Conservation (phyloP, 176 grass and related monocot species). For the Ensete glaucum region DNA sequence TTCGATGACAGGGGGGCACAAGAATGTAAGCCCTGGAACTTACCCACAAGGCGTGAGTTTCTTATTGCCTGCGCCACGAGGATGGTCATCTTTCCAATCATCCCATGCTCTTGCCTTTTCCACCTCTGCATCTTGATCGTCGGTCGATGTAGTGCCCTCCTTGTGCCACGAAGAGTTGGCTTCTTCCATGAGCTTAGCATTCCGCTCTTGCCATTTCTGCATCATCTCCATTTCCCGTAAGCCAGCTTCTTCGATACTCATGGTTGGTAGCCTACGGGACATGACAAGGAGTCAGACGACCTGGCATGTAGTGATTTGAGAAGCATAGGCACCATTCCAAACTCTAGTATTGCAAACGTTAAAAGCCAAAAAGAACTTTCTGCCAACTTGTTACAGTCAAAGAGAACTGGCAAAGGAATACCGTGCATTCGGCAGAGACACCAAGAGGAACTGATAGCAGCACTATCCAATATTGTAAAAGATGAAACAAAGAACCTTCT, state of each 20-base stretch:
- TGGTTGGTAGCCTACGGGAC: constrained; percentile 55
- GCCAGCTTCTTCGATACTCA: constrained; percentile 96
- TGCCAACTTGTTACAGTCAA: no score
- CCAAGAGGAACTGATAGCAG: no score
- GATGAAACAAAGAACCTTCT: no score
- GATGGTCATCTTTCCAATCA: constrained; percentile 97
- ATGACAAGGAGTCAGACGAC: not conserved
- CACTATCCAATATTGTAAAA: no score
- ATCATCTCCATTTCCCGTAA: constrained; percentile 93
- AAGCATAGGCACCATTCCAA: no score
- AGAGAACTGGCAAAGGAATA: no score
- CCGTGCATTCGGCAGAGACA: no score
- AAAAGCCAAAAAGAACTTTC: no score
- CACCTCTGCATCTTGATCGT: constrained; percentile 69
- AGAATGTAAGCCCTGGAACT: no score
- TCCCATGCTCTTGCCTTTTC: constrained; percentile 78
- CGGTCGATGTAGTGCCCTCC: constrained; percentile 32
- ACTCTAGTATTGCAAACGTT: no score
- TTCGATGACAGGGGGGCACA: no score
- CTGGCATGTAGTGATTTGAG: no score
- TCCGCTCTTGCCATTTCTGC: constrained; percentile 77
- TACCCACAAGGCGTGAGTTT: constrained; percentile 90
- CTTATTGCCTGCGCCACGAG: constrained; percentile 93
- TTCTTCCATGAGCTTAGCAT: constrained; percentile 56
- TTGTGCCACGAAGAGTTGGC: constrained; percentile 69